These are phyloP conservation scores for Yamadazyma laniorum DNA, from an alignment of 805 yeast species.

Conservation along the genomic window DNA sequence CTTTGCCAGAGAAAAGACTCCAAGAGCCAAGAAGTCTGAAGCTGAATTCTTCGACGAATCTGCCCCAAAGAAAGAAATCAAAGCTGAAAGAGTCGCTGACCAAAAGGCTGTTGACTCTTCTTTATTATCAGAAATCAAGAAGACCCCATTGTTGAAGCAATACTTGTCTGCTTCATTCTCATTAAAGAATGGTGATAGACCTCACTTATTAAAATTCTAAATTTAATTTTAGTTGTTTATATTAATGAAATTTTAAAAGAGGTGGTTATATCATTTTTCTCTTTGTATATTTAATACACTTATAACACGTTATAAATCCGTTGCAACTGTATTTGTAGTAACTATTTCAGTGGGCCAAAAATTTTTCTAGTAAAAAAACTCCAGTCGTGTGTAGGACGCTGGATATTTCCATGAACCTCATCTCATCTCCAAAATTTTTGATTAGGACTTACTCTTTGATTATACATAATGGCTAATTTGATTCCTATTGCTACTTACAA, in stretches of 20 bases:
- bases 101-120: slow-evolving; percentile 94
- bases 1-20: slow-evolving; percentile 92
- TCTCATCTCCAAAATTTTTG: slow-evolving; percentile 9
- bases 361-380: background rate
- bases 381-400: slow-evolving; percentile 1
- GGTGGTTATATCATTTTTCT: slow-evolving; percentile 17
- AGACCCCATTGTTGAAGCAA: slow-evolving; percentile 95
- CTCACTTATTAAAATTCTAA: slow-evolving; percentile 97
- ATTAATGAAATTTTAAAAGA: slow-evolving; percentile 8
- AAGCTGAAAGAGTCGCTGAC: slow-evolving; percentile 93
- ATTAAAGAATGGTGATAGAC: slow-evolving; percentile 96
- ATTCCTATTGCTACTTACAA: slow-evolving; percentile 85
- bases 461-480: slow-evolving; percentile 56
- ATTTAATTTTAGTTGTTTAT: slow-evolving; percentile 15
- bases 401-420: too few relatives aligned
- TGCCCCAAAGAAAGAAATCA: slow-evolving; percentile 77
- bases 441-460: background rate
- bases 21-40: slow-evolving; percentile 83
- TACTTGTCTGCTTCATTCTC: slow-evolving; percentile 95
- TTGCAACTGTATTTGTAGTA: too few relatives aligned
- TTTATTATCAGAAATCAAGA: slow-evolving; percentile 89
- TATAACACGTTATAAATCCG: slow-evolving; percentile 10
- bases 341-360: too few relatives aligned
- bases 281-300: slow-evolving; percentile 34
- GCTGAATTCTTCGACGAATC: slow-evolving; percentile 85